A percentile compares a stretch with the other conserved stretches of the same genome.
Conservation (phyloP, 1,284 basidiomycete species). For the Cryptococcus sp. region DNA sequence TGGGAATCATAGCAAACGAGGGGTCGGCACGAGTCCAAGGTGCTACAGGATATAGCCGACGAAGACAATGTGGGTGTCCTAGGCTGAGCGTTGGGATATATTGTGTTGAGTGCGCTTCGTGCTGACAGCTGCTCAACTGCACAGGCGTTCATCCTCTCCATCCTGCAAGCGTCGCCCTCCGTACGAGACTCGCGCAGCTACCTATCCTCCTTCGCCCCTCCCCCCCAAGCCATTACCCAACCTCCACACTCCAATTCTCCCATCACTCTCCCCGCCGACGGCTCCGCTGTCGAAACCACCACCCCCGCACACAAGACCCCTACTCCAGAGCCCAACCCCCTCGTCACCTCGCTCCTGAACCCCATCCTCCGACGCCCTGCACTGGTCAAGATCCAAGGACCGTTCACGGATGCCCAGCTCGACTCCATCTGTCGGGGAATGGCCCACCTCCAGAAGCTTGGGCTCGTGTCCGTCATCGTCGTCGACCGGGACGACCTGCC, state of each 20-base stretch:
- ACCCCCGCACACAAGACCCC: conserved; percentile 8
- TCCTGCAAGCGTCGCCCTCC: conserved; percentile 90
- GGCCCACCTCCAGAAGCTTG: conserved; percentile 91
- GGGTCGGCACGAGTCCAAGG: conserved; percentile 16
- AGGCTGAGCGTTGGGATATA: not conserved
- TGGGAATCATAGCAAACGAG: conserved; percentile 5
- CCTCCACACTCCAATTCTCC: conserved; percentile 15
- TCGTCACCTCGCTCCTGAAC: conserved; percentile 78
- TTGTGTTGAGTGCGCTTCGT: not conserved
- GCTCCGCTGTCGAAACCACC: conserved; percentile 16
- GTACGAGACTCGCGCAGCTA: conserved; percentile 85
- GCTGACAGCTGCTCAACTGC: not conserved
- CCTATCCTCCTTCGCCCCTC: conserved; percentile 72
- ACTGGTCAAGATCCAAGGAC: conserved; percentile 95
- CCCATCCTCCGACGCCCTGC: conserved; percentile 63
- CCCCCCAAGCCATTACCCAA: conserved; percentile 11
- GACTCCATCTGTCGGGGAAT: conserved; percentile 90
- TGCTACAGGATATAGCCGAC: conserved; percentile 15
- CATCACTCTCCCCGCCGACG: conserved; percentile 24
- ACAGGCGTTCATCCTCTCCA: conserved; percentile 94
- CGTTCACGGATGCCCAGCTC: conserved; percentile 92
- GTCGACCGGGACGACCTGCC: conserved; percentile 81
- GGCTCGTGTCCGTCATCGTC: conserved; percentile 90
- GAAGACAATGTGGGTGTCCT: conserved; percentile 15
- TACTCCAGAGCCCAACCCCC: conserved; percentile 52